Evolutionary conservation across 306 rosid species (phyloP).

Genomic region (Lupinus albus): DNA sequence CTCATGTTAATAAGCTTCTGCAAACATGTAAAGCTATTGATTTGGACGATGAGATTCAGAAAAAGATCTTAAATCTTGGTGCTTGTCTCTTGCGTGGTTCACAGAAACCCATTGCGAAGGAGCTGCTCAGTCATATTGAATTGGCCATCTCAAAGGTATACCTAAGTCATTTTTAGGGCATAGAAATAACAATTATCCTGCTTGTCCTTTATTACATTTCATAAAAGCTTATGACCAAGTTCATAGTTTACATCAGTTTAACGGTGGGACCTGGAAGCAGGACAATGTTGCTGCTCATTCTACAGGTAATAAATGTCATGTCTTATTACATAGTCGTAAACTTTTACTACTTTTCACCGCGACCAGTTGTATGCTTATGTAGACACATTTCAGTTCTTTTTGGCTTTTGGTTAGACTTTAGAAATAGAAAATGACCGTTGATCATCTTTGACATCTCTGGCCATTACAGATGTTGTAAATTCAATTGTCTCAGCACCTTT

Average conservation of each 20-base stretch:
- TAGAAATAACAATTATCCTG: conserved; percentile 32
- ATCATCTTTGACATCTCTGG: neutral
- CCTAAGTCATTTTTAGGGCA: conserved; percentile 21
- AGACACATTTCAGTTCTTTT: conserved; percentile 16
- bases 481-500: conserved; percentile 10
- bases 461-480: conserved; percentile 5
- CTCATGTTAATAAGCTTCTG: conserved; percentile 57
- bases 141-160: conserved; percentile 66
- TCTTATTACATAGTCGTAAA: neutral
- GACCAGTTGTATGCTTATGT: conserved; percentile 20
- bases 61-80: conserved; percentile 61
- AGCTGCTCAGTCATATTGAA: conserved; percentile 54
- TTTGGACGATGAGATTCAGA: conserved; percentile 55
- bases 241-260: conserved; percentile 61
- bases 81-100: conserved; percentile 77
- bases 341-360: conserved; percentile 20
- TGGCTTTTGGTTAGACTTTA: conserved; percentile 4
- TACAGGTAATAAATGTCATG: conserved; percentile 55
- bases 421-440: neutral
- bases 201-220: conserved; percentile 16
- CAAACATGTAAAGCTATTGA: conserved; percentile 55
- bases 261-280: conserved; percentile 41
- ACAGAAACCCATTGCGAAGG: conserved; percentile 52
- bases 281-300: conserved; percentile 37
- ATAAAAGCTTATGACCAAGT: conserved; percentile 47